Base-by-base conservation (phyloP, 495 filamentous ascomycete species). In the Penicillium egyptiacum region DNA sequence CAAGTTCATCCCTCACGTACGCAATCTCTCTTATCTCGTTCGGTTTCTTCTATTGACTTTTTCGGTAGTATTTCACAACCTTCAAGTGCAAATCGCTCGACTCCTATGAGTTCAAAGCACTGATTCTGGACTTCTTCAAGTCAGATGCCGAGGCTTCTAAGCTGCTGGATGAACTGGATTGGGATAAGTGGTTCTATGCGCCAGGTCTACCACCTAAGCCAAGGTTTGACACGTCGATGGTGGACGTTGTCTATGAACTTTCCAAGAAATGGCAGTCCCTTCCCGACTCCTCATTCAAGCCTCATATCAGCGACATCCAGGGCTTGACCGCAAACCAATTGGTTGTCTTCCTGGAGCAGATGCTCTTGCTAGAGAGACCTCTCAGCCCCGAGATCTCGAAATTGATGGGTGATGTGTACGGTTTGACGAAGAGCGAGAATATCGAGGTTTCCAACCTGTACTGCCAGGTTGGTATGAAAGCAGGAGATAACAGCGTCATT, bases 131-230 rank as follows among this genome's bases (percentile, higher is more conserved):
- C 20, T 98, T 96, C 81, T 97, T 96, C 66, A 63, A 77, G 42
- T 71, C 76, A 0, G 89, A 95, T 50, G 67, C 79, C 14, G 82
- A 85, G 37, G 83, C 86, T 30, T 81, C 86, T 17, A 85, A 86
- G 64, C 79, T 85, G 14, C 74, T 96, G 42, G 75, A 82, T 3
- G 76, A 77, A 1, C 79, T 96, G 33, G 90, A 96, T 64, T 98
- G 93, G 93, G 86, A 97, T 40, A 79, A 77, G 9, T 90, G 88
- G 79, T 94, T 96, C 75, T 93, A 92, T 69, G 78, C 75, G 12
- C 88, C 92, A 1, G 93, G 93, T 39, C 71, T 95, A 37, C 94
- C 93, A 12, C 89, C 90, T 3, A 96, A 95, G 74, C 94, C 93
- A 5, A 74, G 87, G 11, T 96, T 96, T 61, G 89, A 97, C 68